Conservation (phyloP, 495 filamentous ascomycete species). For the Entonaema liquescens region DNA sequence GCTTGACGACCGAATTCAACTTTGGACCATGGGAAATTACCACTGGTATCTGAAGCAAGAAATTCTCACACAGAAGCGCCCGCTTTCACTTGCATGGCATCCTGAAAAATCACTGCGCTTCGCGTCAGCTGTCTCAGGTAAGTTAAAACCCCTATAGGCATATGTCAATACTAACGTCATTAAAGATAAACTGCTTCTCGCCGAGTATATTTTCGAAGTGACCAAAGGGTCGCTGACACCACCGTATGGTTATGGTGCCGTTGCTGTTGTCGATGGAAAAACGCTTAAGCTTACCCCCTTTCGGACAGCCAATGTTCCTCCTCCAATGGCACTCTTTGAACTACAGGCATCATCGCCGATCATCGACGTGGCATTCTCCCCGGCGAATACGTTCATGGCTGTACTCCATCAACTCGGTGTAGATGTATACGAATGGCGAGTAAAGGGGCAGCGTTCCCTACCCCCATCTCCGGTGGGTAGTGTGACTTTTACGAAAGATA, state of each 20-base stretch:
- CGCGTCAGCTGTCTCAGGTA: slow-evolving; percentile 57
- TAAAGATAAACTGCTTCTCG: slow-evolving; percentile 61
- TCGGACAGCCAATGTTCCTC: slow-evolving; percentile 82
- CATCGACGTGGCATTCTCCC: slow-evolving; percentile 78
- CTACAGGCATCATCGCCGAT: slow-evolving; percentile 68
- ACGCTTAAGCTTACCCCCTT: slow-evolving; percentile 86
- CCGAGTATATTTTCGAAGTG: slow-evolving; percentile 76
- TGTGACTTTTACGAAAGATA: slow-evolving; percentile 37
- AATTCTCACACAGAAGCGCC: slow-evolving; percentile 50
- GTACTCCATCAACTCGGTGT: slow-evolving; percentile 72
- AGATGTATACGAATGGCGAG: slow-evolving; percentile 70
- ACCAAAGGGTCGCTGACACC: slow-evolving; percentile 70
- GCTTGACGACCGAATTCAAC: slow-evolving; percentile 77
- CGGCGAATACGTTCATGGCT: slow-evolving; percentile 71
- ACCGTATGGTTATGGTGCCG: slow-evolving; percentile 81
- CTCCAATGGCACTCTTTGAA: slow-evolving; percentile 89
- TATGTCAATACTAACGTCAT: slow-evolving; percentile 35
- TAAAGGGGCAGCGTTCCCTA: slow-evolving; percentile 53
- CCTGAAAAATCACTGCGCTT: slow-evolving; percentile 80
- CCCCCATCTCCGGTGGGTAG: slow-evolving; percentile 44
- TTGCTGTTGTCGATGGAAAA: slow-evolving; percentile 88
- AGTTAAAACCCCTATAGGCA: slow-evolving; percentile 25
- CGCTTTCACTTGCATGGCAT: slow-evolving; percentile 74
- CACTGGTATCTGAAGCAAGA: slow-evolving; percentile 99
- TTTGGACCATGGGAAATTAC: slow-evolving; percentile 99